A percentile compares a stretch with the other conserved stretches of the same genome.
Conservation (phyloP, 176 grass and related monocot genomes). For the Bolboschoenus planiculmis region DNA sequence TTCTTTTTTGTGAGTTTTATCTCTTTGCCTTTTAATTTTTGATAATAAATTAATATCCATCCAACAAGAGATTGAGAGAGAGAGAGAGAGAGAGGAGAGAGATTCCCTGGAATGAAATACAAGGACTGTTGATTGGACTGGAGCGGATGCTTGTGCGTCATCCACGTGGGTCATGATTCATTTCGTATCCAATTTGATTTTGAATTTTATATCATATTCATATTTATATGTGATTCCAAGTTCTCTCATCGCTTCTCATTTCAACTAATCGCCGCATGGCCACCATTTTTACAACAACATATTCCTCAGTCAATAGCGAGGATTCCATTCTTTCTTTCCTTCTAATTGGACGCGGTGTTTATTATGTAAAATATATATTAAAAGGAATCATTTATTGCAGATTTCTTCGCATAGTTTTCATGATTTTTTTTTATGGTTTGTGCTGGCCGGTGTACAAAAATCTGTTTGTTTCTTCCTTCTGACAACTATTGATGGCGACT, state of each 20-base stretch:
- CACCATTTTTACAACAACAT: not conserved
- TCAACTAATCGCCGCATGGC: not conserved
- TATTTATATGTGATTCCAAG: too few species aligned
- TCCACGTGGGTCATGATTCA: constrained; percentile 8
- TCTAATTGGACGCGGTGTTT: too few species aligned
- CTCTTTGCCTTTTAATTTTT: not conserved
- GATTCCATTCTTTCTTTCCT: too few species aligned
- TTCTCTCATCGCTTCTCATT: not conserved
- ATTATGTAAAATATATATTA: too few species aligned
- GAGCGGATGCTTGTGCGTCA: constrained; percentile 1
- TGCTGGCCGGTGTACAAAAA: not conserved
- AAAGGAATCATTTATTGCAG: too few species aligned
- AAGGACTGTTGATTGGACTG: constrained; percentile 7
- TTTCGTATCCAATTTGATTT: constrained; percentile 15
- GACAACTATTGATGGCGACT: not conserved
- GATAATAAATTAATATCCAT: not conserved
- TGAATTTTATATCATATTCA: not conserved
- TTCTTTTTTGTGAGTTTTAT: not conserved
- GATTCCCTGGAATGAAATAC: constrained; percentile 16
- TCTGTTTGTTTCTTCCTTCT: not conserved
- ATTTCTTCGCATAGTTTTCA: too few species aligned
- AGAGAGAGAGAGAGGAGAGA: constrained; percentile 18
- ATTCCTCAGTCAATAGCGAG: too few species aligned
- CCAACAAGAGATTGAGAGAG: not conserved
- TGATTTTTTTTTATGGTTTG: not conserved